Conservation (phyloP, 2,329 filamentous ascomycete species). For the Microdochium trichocladiopsis region DNA sequence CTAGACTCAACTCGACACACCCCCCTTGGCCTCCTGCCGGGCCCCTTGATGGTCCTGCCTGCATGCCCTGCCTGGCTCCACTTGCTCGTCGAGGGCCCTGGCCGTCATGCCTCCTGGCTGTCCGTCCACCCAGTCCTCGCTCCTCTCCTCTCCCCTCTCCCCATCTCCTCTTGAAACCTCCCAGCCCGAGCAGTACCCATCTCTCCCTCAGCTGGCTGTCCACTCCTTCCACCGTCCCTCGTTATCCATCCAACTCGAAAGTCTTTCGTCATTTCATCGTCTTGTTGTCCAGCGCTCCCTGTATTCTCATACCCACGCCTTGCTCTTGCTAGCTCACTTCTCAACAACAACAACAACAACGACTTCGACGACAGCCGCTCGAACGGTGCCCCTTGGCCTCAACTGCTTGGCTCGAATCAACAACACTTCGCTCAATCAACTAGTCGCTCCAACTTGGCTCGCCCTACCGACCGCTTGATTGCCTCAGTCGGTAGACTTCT, state of each 20-base stretch:
- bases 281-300: background rate
- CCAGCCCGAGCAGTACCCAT: background rate
- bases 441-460: background rate
- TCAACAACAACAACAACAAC: background rate
- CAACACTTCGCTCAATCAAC: background rate
- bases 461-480: background rate
- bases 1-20: too few species aligned
- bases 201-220: conserved; percentile 1
- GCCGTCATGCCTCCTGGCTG: background rate
- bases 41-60: too few species aligned
- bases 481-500: background rate
- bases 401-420: too few species aligned
- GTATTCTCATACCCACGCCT: background rate
- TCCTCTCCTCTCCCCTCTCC: background rate
- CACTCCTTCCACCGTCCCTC: background rate
- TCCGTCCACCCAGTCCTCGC: background rate
- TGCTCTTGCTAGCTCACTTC: background rate
- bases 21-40: too few species aligned
- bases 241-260: background rate
- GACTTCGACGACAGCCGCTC: too few species aligned
- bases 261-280: background rate
- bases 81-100: background rate
- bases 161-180: background rate
- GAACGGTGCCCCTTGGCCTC: too few species aligned
- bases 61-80: background rate